phyloP scores from a whole-genome alignment of 1,139 yeast species.

The Diutina ranongensis region DNA sequence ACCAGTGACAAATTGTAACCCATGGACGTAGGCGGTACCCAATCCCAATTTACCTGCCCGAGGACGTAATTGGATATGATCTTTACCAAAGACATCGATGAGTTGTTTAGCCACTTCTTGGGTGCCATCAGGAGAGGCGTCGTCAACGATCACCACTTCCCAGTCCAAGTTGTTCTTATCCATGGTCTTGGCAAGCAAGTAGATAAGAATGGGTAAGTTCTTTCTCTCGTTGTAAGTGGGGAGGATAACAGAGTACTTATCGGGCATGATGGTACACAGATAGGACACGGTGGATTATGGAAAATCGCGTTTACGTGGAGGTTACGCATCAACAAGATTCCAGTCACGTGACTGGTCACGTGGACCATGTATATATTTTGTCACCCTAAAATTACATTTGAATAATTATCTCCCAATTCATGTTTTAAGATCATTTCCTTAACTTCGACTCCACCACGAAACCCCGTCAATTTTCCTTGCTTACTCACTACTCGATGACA shows the following conservation, averaged over 20 bases:
- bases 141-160: slow-evolving; percentile 76
- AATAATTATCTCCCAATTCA: neutral
- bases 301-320: neutral
- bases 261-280: slow-evolving; percentile 12
- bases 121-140: slow-evolving; percentile 76
- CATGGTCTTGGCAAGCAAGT: slow-evolving; percentile 65
- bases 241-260: slow-evolving; percentile 65
- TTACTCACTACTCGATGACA: slow-evolving; percentile 2
- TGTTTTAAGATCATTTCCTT: neutral
- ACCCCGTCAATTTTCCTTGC: neutral
- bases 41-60: slow-evolving; percentile 74
- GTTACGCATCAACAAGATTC: neutral
- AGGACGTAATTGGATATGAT: slow-evolving; percentile 57
- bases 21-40: slow-evolving; percentile 78
- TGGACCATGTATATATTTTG: too few species aligned
- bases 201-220: slow-evolving; percentile 60
- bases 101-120: slow-evolving; percentile 63
- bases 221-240: slow-evolving; percentile 74
- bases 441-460: neutral
- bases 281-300: neutral
- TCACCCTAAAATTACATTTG: neutral
- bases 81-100: slow-evolving; percentile 48
- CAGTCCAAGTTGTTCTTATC: slow-evolving; percentile 48
- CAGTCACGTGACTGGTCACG: neutral
- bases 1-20: slow-evolving; percentile 62